A percentile compares a stretch with the other conserved stretches of the same genome.
phyloP scores from a whole-genome alignment of 495 filamentous ascomycete genomes.

The Pyronema domesticum region DNA sequence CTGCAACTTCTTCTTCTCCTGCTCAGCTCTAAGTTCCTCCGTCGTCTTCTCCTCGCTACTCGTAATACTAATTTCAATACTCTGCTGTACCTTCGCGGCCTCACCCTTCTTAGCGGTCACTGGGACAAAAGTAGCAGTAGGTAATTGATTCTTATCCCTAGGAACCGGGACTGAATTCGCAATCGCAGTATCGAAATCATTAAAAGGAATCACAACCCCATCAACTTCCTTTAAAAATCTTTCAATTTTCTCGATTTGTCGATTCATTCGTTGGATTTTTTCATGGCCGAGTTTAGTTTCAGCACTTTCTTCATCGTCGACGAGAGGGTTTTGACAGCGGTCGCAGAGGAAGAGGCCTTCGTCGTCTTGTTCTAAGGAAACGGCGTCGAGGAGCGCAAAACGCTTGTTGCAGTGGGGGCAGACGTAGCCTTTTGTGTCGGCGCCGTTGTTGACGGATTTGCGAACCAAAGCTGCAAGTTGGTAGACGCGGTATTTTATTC shows the following conservation, averaged over 20 bases:
- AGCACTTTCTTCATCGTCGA: constrained; percentile 44
- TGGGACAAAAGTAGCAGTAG: constrained; percentile 35
- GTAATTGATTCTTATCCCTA: constrained; percentile 41
- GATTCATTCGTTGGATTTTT: constrained; percentile 69
- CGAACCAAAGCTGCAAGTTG: constrained; percentile 70
- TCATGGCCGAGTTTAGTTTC: constrained; percentile 58
- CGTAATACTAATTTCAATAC: constrained; percentile 63
- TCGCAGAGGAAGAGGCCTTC: constrained; percentile 51
- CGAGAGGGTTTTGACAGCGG: constrained; percentile 54
- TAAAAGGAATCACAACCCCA: constrained; percentile 58
- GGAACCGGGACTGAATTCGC: constrained; percentile 40
- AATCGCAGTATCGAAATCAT: constrained; percentile 67
- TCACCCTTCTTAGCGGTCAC: constrained; percentile 37
- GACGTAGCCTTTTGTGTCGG: constrained; percentile 77
- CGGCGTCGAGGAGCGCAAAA: constrained; percentile 65
- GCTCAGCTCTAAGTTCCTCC: constrained; percentile 54
- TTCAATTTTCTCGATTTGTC: constrained; percentile 68
- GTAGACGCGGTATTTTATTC: constrained; percentile 86
- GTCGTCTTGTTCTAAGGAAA: constrained; percentile 36
- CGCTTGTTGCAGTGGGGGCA: constrained; percentile 69
- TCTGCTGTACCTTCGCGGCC: constrained; percentile 50
- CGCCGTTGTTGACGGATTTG: constrained; percentile 53
- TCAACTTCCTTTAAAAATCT: constrained; percentile 78
- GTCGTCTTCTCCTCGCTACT: constrained; percentile 55
- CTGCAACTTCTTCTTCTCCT: constrained; percentile 51